These are phyloP conservation scores for Acacia confusa DNA, from an alignment of 306 rosid species.

Conservation along the genomic window DNA sequence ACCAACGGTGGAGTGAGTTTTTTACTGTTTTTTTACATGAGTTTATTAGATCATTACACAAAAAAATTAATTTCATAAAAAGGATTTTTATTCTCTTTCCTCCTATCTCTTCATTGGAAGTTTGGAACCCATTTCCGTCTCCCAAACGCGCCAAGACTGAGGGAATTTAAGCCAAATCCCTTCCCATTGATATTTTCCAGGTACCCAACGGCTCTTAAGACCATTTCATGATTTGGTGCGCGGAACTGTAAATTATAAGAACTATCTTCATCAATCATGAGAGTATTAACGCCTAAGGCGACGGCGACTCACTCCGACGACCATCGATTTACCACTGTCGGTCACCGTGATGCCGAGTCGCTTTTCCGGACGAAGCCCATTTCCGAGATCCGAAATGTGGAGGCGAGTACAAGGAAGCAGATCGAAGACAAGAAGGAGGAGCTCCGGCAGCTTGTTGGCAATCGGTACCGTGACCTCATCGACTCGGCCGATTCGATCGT, in stretches of 20 bases:
- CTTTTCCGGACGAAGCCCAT: slow-evolving; percentile 81
- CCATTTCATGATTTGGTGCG: neutral
- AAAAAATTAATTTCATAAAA: too few relatives aligned
- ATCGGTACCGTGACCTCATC: slow-evolving; percentile 92
- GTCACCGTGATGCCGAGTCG: slow-evolving; percentile 73
- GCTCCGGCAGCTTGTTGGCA: slow-evolving; percentile 96
- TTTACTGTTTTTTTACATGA: too few relatives aligned
- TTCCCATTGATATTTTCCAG: neutral
- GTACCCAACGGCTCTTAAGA: neutral
- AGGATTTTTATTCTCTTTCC: too few relatives aligned
- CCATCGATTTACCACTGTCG: slow-evolving; percentile 41
- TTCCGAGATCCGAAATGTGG: slow-evolving; percentile 83
- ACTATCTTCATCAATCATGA: slow-evolving; percentile 33
- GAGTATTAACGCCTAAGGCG: slow-evolving; percentile 34
- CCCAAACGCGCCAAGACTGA: neutral
- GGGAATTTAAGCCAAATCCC: neutral
- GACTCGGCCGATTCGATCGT: slow-evolving; percentile 97
- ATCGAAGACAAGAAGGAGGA: slow-evolving; percentile 95
- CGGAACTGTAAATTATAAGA: slow-evolving; percentile 28
- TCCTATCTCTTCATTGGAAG: too few relatives aligned
- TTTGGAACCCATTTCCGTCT: neutral
- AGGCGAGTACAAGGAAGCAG: slow-evolving; percentile 63
- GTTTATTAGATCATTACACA: too few relatives aligned
- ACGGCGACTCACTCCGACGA: slow-evolving; percentile 38
- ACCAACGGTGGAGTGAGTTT: too few relatives aligned